Base-by-base conservation (phyloP, 2,329 filamentous ascomycete genomes). In the Pestalotiopsis sp. region DNA sequence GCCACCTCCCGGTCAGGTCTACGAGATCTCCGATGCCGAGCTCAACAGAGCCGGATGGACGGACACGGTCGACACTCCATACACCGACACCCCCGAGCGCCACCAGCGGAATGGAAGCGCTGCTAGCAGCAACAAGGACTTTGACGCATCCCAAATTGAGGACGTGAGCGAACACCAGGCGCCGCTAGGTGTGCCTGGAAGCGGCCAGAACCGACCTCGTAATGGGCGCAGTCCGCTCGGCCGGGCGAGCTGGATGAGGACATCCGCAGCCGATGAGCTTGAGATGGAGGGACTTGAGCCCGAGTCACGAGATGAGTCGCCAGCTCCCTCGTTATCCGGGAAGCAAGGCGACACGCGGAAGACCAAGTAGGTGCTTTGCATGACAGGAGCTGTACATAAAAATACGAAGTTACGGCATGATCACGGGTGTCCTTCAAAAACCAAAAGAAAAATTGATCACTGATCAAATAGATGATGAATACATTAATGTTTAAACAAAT, bases 21-120 rank as follows among this genome's bases (percentile, higher is more conserved):
- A 85, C 70, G 86, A 87, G 72, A 82, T 86, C 63, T 80, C 82
- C 14, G 84, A 87, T 14, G 76, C 80, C 1, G 81, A 83, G 67
- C 77, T 83, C 38, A 76, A 75, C 25, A 82, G 81, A 66, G 79
- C 77, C 12, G 81, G 81, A 13, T 84, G 80, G 71, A 77, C 80
- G 9, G 83, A 83, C n/a, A 79, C 79, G 4, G 73, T 77, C 9
- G 81, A 83, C 31, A 78, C 75, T 4, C 41, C 74, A 76, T 69
- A 70, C 61, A 66, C 71, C 5, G 71, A 75, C 41, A 61, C 69
- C 23, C 70, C 68, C 23, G 65, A 67, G 12, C 69, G 68, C 4
- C 69, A 77, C 25, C 63, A 27, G 58, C 73, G 69, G 7, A 72
- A 75, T 59, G 70, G 68, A 31, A 70, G 73, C 65, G 65, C 65